These are phyloP conservation scores for Chara braunii DNA, from an alignment of 139 green algal species.

Conservation along the genomic window DNA sequence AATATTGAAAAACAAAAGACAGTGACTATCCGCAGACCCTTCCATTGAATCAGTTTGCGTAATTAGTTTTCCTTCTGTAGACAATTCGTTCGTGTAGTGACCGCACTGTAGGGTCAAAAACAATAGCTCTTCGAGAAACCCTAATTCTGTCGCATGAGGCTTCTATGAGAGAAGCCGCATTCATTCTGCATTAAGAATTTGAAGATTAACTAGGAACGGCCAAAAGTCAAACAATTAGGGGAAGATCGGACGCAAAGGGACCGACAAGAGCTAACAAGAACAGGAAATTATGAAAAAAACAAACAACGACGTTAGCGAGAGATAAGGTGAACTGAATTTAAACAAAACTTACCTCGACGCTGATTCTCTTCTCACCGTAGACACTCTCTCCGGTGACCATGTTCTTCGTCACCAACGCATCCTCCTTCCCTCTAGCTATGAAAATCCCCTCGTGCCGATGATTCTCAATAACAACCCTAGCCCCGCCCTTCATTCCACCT, in stretches of 20 bases:
- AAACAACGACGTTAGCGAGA: background rate
- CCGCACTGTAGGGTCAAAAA: no score
- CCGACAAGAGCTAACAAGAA: constrained; percentile 1
- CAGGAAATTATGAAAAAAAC: background rate
- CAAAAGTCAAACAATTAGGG: background rate
- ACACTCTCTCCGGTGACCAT: constrained; percentile 90
- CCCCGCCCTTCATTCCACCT: constrained; percentile 80
- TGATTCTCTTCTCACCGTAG: constrained; percentile 96
- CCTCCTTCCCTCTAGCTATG: constrained; percentile 96
- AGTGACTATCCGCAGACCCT: no score
- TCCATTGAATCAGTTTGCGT: no score
- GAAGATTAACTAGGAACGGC: no score
- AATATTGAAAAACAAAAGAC: no score
- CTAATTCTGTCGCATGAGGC: no score
- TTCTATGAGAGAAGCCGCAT: no score
- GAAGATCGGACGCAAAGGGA: background rate
- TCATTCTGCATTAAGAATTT: no score
- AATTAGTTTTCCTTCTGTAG: no score
- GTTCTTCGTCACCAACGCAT: constrained; percentile 92
- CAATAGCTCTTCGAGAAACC: no score
- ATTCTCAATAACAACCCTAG: constrained; percentile 79
- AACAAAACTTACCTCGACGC: constrained; percentile 58
- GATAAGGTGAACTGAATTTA: background rate
- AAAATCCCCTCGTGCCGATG: constrained; percentile 95
- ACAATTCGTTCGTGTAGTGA: no score